Evolutionary conservation across 129 eudicot species (phyloP).

Genomic region (Lactuca saligna): DNA sequence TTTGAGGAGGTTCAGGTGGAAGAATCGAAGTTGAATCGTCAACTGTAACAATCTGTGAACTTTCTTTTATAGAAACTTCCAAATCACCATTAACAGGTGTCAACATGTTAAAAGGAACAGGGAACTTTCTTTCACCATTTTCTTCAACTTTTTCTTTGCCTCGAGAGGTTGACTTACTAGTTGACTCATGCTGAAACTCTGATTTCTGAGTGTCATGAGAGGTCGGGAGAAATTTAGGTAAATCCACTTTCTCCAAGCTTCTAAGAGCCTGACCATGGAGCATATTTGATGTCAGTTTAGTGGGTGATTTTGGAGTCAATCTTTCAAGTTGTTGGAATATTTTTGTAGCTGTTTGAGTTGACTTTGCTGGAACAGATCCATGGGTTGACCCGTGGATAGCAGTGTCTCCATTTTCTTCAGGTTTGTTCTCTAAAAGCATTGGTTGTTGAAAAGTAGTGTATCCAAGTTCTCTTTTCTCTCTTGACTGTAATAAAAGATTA

Average conservation of each 20-base stretch:
- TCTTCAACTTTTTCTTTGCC: constrained; percentile 31
- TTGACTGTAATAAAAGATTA: constrained; percentile 48
- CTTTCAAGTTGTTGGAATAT: constrained; percentile 83
- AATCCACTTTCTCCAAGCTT: constrained; percentile 59
- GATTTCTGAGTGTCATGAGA: constrained; percentile 33
- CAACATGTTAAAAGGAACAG: constrained; percentile 24
- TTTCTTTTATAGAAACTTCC: constrained; percentile 28
- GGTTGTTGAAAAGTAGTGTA: constrained; percentile 33
- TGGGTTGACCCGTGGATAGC: constrained; percentile 27
- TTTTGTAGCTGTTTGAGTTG: constrained; percentile 68
- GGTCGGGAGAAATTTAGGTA: constrained; percentile 42
- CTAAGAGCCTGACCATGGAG: constrained; percentile 74
- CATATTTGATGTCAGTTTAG: constrained; percentile 57
- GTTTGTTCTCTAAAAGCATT: constrained; percentile 25
- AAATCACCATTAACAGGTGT: constrained; percentile 29
- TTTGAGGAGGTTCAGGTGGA: constrained; percentile 37
- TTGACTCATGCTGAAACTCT: constrained; percentile 18
- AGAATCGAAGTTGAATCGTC: constrained; percentile 25
- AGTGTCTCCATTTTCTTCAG: constrained; percentile 30
- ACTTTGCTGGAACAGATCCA: constrained; percentile 61
- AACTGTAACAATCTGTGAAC: constrained; percentile 6
- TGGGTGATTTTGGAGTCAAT: constrained; percentile 45
- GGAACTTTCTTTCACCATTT: constrained; percentile 23
- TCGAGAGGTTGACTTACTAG: constrained; percentile 6
- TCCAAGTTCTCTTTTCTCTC: constrained; percentile 41